Percentiles rank a stretch among this genome's conserved stretches.
phyloP scores from a whole-genome alignment of 768 basidiomycete genomes.

The Lactarius tabidus region DNA sequence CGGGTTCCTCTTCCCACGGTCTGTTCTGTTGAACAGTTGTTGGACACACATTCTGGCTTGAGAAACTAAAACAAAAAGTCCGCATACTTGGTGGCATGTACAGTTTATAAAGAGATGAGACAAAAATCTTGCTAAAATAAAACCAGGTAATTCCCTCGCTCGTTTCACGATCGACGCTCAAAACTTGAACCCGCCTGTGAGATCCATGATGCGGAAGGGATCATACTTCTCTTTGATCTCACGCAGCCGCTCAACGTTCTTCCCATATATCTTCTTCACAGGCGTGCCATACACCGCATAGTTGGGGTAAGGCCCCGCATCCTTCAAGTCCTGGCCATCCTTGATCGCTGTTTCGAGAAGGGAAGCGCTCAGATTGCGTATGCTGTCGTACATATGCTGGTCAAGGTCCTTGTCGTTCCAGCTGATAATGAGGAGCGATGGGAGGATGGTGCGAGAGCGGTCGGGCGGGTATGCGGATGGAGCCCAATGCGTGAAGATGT shows the following conservation, averaged over 20 bases:
- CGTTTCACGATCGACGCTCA: neutral
- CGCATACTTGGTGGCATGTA: neutral
- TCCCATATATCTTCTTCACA: constrained; percentile 46
- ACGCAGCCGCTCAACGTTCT: constrained; percentile 40
- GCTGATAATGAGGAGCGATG: constrained; percentile 33
- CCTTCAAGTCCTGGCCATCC: constrained; percentile 39
- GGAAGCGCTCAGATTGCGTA: constrained; percentile 36
- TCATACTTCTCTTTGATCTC: constrained; percentile 46
- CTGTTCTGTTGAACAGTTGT: neutral
- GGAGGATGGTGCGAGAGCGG: constrained; percentile 4
- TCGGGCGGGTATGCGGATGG: constrained; percentile 19
- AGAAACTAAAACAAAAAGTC: neutral
- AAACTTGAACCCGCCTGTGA: constrained; percentile 58
- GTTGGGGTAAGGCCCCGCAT: constrained; percentile 50
- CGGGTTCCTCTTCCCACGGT: too few relatives aligned
- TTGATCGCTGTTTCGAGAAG: constrained; percentile 32
- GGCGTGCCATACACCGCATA: constrained; percentile 54
- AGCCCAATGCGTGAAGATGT: constrained; percentile 12
- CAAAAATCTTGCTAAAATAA: neutral
- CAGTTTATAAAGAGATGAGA: neutral
- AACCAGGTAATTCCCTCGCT: neutral
- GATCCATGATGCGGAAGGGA: constrained; percentile 56
- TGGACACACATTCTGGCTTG: neutral
- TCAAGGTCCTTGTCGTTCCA: constrained; percentile 43
- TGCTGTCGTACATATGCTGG: constrained; percentile 38